A percentile compares a stretch with the other conserved stretches of the same genome.
These are phyloP conservation scores for Kluyveromyces wickerhamii DNA, from an alignment of 805 yeast genomes.

Conservation along the genomic window DNA sequence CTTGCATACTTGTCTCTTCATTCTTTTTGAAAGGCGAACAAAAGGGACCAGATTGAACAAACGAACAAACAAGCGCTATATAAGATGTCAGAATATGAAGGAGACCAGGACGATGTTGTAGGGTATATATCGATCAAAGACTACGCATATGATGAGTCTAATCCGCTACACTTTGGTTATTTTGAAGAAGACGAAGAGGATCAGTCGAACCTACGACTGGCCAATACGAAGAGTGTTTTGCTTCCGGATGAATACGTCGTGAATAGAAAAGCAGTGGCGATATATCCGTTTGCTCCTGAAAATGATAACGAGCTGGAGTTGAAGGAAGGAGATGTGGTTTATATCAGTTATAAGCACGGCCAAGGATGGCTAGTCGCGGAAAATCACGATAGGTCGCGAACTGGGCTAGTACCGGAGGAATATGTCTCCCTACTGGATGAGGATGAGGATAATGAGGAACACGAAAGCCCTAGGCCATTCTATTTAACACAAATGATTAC, in stretches of 20 bases:
- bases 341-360: conserved; percentile 87
- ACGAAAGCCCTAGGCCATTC: conserved; percentile 37
- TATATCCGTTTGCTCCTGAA: conserved; percentile 86
- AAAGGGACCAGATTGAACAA: too few species aligned
- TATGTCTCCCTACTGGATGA: conserved; percentile 54
- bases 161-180: conserved; percentile 67
- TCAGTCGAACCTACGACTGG: conserved; percentile 17
- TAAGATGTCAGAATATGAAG: conserved; percentile 4
- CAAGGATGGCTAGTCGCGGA: conserved; percentile 98
- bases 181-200: conserved; percentile 24
- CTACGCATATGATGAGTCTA: conserved; percentile 65
- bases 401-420: conserved; percentile 93
- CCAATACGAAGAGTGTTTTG: conserved; percentile 20
- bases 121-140: conserved; percentile 56
- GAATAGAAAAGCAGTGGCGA: conserved; percentile 62
- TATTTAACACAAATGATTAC: conserved; percentile 33
- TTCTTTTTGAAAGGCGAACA: too few species aligned
- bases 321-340: conserved; percentile 71
- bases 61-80: too few species aligned
- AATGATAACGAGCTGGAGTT: conserved; percentile 85
- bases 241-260: conserved; percentile 34
- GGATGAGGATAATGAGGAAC: conserved; percentile 19
- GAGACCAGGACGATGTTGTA: conserved; percentile 6
- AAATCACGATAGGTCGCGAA: conserved; percentile 34
- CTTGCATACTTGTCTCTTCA: too few species aligned